Evolutionary conservation across 2,329 filamentous ascomycete genomes (phyloP), one percentile per base, ranked within the genome.

Genomic region (Claviceps pusilla): DNA sequence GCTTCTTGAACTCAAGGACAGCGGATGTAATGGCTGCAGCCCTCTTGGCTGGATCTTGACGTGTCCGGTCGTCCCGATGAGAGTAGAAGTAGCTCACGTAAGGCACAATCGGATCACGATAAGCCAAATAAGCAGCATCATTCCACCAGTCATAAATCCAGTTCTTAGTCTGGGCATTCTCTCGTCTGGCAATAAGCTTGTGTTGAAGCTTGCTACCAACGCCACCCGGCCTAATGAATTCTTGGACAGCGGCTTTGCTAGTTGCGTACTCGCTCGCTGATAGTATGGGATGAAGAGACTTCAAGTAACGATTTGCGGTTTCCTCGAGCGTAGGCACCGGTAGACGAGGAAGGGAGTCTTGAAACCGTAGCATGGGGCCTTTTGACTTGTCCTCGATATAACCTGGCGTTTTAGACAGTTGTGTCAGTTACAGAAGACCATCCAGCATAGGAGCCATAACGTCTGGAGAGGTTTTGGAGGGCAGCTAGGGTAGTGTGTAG

Each of bases 61-160:
- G 82, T 66, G 84, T 80, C 62, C 88, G 83, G 71, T 98, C 94
- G 71, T 98, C 93, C 61, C 89, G 83, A 75, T 97, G 91, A 54
- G 90, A 96, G 76, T 98, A 98, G 75, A 98, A 98, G 79, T 98
- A 98, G 71, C 89, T 95, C 65, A 98, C 93, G 68, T 97, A 98
- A 57, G 93, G 93, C 19, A 97, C 87, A 49, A 98, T 88, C 11
- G 93, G 93, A 69, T 97, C 93, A 60, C 91, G 86, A 75, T 97
- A 97, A 60, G 74, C 79, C 60, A 98, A 82, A 72, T 98, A 98
- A 56, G 93, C 93, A 4, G 83, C 82, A 53, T 95, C 82, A 69
- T 98, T 97, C 93, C 93, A 98, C 93, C 93, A 98, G 62, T 98
- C 91, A 62, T 86, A 83, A 55, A 98, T 77, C 93, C 93, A 98